phyloP scores from a whole-genome alignment of 23 red algal genomes.

The Gracilariopsis chorda region DNA sequence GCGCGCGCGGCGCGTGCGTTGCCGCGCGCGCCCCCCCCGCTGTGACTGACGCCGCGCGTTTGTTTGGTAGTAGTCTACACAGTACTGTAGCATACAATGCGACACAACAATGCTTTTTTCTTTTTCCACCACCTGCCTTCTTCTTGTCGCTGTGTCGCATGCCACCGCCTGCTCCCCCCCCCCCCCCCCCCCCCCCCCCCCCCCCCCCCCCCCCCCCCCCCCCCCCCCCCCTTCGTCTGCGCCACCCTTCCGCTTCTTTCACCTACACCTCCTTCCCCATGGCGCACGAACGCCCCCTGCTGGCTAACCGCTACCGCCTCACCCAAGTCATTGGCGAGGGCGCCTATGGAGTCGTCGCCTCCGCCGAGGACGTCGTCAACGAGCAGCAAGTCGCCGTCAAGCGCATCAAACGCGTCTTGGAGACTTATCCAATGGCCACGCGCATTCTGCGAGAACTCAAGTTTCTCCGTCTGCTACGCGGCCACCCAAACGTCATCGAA shows the following conservation, averaged over 20 bases:
- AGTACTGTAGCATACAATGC: not conserved
- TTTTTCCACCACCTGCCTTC: not conserved
- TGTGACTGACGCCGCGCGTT: not conserved
- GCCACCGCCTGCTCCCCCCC: not conserved
- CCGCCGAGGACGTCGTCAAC: constrained; percentile 84
- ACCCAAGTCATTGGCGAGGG: constrained; percentile 91
- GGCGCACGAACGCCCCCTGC: constrained; percentile 38
- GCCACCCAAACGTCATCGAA: constrained; percentile 92
- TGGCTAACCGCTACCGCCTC: constrained; percentile 86
- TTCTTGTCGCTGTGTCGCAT: too few relatives aligned
- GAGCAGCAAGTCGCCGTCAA: constrained; percentile 89
- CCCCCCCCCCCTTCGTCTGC: not conserved
- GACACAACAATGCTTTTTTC: too few relatives aligned
- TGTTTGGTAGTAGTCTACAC: not conserved
- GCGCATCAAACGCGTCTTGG: constrained; percentile 85
- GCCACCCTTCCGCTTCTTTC: not conserved
- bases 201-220: not conserved
- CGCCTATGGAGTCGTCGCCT: constrained; percentile 94
- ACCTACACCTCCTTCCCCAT: not conserved
- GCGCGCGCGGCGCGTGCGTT: constrained; percentile 4
- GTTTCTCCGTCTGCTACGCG: constrained; percentile 79
- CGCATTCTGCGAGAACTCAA: constrained; percentile 92
- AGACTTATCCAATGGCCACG: constrained; percentile 83
- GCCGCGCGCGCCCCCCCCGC: not conserved
- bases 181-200: not conserved